Base-by-base conservation (phyloP, 1,139 yeast species). In the Candida neerlandica region DNA sequence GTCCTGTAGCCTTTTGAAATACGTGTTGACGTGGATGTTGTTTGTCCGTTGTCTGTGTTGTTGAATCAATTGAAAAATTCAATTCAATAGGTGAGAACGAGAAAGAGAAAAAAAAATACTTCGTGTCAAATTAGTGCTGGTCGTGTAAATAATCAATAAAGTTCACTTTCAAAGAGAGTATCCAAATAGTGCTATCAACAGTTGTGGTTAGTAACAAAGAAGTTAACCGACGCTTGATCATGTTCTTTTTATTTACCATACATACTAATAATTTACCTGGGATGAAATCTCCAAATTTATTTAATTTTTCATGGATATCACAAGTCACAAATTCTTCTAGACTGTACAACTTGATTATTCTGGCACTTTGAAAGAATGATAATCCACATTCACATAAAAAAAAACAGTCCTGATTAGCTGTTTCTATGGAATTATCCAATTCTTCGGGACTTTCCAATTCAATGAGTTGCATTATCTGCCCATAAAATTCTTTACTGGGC, bases 311-410 rank as follows among this genome's bases (percentile, higher is more conserved):
- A 10, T 47, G 42, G 12, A 43, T 41, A 11, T 18, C 33, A 21
- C 29, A 12, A 11, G 26, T 6, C 5, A 52, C 48, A 34, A 54
- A 51, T n/a, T 43, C 41, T 5, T 44, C 40, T 2, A 54, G 37
- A 2, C 47, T 18, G 23, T 34, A 40, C 9, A n/a, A 30, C n/a
- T 46, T n/a, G 23, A 54, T 33, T 3, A 54, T 37, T 15, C 37
- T 16, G 39, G 23, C 29, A 26, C 44, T 46, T 51, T 52, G 57
- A 30, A 52, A 52, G 41, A 49, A 49, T 12, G 50, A 34, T 19
- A 54, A 51, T 23, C 54, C 55, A 47, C 54, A 51, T 39, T 54
- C 51, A 42, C 43, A 37, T 35, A 52, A 32, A 23, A 54, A 52
- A 2, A 19, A 43, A 39, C 32, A 27, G 4, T 39, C 44, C 32